Evolutionary conservation across 1,284 basidiomycete genomes (phyloP).

Genomic region (Psilocybe mexicana): DNA sequence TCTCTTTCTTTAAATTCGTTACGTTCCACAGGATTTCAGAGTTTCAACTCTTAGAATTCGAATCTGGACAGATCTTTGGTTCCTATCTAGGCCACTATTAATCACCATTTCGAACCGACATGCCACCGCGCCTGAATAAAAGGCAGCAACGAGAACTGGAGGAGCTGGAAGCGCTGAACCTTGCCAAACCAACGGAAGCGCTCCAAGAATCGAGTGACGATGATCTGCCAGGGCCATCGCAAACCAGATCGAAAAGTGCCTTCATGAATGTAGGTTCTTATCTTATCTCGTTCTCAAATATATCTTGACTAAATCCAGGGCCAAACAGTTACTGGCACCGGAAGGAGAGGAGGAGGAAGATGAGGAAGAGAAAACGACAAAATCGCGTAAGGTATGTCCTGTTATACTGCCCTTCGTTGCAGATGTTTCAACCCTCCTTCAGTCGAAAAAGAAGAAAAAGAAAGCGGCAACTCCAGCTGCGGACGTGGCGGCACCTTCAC

Average conservation of each 20-base stretch:
- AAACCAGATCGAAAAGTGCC: slow-evolving; percentile 13
- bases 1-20: no score
- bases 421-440: background rate
- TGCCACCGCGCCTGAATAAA: slow-evolving; percentile 80
- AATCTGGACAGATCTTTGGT: no score
- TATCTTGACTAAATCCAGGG: slow-evolving; percentile 4
- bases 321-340: slow-evolving; percentile 27
- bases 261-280: slow-evolving; percentile 28
- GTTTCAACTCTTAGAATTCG: no score
- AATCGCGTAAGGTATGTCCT: slow-evolving; percentile 33
- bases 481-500: background rate
- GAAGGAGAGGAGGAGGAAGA: slow-evolving; percentile 30
- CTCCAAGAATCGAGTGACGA: slow-evolving; percentile 25
- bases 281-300: slow-evolving; percentile 1
- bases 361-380: slow-evolving; percentile 29
- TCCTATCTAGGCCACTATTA: no score
- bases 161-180: slow-evolving; percentile 60
- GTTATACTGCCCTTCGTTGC: background rate
- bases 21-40: no score
- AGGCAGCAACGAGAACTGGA: slow-evolving; percentile 84
- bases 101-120: slow-evolving; percentile 23
- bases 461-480: slow-evolving; percentile 16
- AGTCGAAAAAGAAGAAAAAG: slow-evolving; percentile 41
- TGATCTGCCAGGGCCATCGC: slow-evolving; percentile 11
- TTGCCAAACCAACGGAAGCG: slow-evolving; percentile 4